Evolutionary conservation across 371 early-diverging fungal genomes (phyloP), one percentile per base, ranked within the genome.

Genomic region (Apophysomyces trapeziformis): DNA sequence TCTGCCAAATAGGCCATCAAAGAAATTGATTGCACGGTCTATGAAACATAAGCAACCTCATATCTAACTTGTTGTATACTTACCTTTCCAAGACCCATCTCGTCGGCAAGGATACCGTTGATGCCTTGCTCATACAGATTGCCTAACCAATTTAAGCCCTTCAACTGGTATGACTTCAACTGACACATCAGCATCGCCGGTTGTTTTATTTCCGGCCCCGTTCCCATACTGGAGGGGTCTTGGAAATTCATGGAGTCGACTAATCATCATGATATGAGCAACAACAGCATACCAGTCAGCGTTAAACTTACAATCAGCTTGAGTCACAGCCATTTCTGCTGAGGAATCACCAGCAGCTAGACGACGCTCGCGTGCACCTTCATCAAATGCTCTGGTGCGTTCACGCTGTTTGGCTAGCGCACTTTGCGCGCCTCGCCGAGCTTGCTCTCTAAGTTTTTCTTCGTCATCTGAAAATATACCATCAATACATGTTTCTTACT

Each of bases 81-180:
- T 72, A 75, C 76, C 65, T 82, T 96, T 59, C 96, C 96, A 26
- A 96, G 78, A 58, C 96, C 92, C 96, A 96, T 97, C 82, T 97
- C 97, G 73, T 97, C 97, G 4, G 99, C 98, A 39, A 98, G 80
- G 71, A 99, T 98, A 61, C 99, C 96, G 77, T 98, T 98, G 76
- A 99, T 97, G 60, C 97, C 97, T 72, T 96, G 95, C 64, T 97
- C 95, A 71, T 97, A 97, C 73, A 98, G 77, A 74, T 93, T 96
- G 32, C 94, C 93, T 14, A 99, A 88, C 99, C 99, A 99, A 75
- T 96, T 97, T 32, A 99, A 85, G 21, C 99, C 99, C 79, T 98
- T 95, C 57, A 99, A 78, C 78, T 99, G 99, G 76, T 99, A 97
- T 45, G 90, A 88, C 73, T 95, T 96, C 12, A 99, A 85, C 67